Percentiles rank a stretch among this genome's conserved stretches.
These are phyloP conservation scores for Ascochyta fabae DNA, from an alignment of 2,329 filamentous ascomycete genomes.

Conservation along the genomic window DNA sequence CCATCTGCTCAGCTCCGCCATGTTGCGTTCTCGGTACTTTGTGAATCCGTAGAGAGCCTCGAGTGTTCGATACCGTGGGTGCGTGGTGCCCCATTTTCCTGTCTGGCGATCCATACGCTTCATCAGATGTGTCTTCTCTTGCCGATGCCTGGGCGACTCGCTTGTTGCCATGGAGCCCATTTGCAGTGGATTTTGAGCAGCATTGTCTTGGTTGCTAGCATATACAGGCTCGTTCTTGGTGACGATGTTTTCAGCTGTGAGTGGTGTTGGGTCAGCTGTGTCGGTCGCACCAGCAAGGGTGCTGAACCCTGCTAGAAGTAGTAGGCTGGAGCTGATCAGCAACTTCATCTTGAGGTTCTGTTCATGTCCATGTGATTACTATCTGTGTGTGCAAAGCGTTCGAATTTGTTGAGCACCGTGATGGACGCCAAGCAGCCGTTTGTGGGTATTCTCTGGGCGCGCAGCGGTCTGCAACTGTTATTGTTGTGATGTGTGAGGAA, in stretches of 20 bases:
- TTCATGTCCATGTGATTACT: too few species aligned
- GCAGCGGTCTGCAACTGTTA: too few species aligned
- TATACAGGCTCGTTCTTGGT: not conserved
- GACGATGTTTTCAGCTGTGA: not conserved
- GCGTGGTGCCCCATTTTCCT: slow-evolving; percentile 26
- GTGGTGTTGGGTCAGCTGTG: not conserved
- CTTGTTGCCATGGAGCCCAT: slow-evolving; percentile 20
- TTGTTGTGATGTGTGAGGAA: too few species aligned
- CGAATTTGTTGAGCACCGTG: slow-evolving; percentile 27
- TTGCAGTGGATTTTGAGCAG: slow-evolving; percentile 15
- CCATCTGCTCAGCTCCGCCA: slow-evolving; percentile 33
- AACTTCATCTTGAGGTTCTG: not conserved
- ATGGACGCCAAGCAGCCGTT: slow-evolving; percentile 27
- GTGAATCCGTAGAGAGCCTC: slow-evolving; percentile 29
- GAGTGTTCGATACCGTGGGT: slow-evolving; percentile 31
- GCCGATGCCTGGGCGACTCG: slow-evolving; percentile 23
- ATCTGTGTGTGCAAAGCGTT: not conserved
- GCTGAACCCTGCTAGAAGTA: not conserved
- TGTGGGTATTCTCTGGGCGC: slow-evolving; percentile 2
- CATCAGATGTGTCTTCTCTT: slow-evolving; percentile 29
- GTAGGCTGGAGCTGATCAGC: not conserved
- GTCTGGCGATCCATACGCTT: slow-evolving; percentile 26
- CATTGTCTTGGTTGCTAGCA: not conserved
- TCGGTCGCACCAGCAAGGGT: not conserved
- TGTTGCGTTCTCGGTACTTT: slow-evolving; percentile 26